These are phyloP conservation scores for Psilocybe cyanescens DNA, from an alignment of 768 basidiomycete genomes.

Conservation along the genomic window DNA sequence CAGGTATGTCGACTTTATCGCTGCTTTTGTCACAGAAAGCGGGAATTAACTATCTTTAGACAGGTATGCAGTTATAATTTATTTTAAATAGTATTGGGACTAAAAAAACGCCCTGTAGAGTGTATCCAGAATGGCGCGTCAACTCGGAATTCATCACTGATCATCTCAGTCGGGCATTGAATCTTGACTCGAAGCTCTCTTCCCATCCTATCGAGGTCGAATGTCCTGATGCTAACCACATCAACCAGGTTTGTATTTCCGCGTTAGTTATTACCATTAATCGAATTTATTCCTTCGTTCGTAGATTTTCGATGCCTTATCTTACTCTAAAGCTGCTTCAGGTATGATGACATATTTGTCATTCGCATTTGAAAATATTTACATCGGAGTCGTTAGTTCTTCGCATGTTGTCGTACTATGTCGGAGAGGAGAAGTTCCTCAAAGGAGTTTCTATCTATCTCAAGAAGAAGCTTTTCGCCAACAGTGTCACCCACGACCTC, in stretches of 20 bases:
- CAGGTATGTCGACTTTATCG: conserved; percentile 48
- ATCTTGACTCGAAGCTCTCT: conserved; percentile 82
- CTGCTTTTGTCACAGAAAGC: neutral
- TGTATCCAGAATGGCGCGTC: conserved; percentile 88
- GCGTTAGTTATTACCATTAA: neutral
- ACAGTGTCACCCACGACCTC: conserved; percentile 83
- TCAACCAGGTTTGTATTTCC: conserved; percentile 60
- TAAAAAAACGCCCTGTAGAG: conserved; percentile 18
- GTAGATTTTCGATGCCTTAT: conserved; percentile 88
- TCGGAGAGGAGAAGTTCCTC: conserved; percentile 88
- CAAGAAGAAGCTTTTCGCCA: conserved; percentile 84
- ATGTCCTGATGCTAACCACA: conserved; percentile 84
- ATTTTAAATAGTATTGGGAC: neutral
- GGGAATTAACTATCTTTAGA: conserved; percentile 37
- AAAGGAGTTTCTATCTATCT: conserved; percentile 91
- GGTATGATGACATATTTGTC: conserved; percentile 40
- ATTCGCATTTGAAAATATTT: neutral
- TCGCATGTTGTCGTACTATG: conserved; percentile 88
- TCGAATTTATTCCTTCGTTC: neutral
- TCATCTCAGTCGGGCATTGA: conserved; percentile 76
- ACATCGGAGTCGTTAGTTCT: conserved; percentile 56
- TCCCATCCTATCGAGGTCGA: conserved; percentile 95
- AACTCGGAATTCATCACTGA: conserved; percentile 81
- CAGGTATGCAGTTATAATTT: conserved; percentile 42
- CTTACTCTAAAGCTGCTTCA: conserved; percentile 84